A percentile compares a stretch with the other conserved stretches of the same genome.
Conservation (phyloP, 2,329 filamentous ascomycete species). For the Niveomyces coronatus region DNA sequence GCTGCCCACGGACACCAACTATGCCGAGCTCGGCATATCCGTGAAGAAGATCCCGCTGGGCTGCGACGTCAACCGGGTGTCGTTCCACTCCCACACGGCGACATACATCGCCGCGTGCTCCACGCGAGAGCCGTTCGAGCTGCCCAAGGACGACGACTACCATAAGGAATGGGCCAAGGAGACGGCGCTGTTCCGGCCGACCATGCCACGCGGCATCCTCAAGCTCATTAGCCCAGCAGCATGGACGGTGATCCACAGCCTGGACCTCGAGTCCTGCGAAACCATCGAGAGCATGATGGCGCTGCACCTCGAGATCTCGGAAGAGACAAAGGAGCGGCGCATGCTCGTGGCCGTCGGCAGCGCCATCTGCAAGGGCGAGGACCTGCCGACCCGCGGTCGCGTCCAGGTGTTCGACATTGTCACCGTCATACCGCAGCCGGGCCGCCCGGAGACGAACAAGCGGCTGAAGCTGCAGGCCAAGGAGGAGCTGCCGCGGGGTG, state of each 20-base stretch:
- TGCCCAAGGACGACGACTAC: constrained; percentile 78
- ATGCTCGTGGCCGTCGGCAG: constrained; percentile 80
- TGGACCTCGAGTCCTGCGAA: constrained; percentile 65
- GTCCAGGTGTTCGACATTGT: constrained; percentile 90
- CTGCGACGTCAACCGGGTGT: constrained; percentile 60
- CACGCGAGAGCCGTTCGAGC: constrained; percentile 58
- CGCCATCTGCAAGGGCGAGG: constrained; percentile 77
- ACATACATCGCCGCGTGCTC: constrained; percentile 71
- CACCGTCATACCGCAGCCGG: constrained; percentile 81
- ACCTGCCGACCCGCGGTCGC: constrained; percentile 73
- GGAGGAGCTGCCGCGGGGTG: constrained; percentile 85
- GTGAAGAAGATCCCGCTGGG: constrained; percentile 61
- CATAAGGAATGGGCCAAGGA: constrained; percentile 74
- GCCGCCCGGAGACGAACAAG: constrained; percentile 72
- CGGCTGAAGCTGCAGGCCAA: constrained; percentile 77
- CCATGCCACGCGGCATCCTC: constrained; percentile 59
- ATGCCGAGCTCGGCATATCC: constrained; percentile 66
- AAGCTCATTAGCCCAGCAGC: constrained; percentile 70
- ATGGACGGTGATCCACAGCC: constrained; percentile 68
- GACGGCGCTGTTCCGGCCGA: constrained; percentile 52
- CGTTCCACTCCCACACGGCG: constrained; percentile 65
- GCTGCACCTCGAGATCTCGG: constrained; percentile 79
- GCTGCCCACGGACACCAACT: constrained; percentile 55
- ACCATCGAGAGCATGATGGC: constrained; percentile 72
- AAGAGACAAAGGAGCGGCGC: constrained; percentile 77